Base-by-base conservation (phyloP, 495 filamentous ascomycete species). In the Aspergillus sclerotioniger region DNA sequence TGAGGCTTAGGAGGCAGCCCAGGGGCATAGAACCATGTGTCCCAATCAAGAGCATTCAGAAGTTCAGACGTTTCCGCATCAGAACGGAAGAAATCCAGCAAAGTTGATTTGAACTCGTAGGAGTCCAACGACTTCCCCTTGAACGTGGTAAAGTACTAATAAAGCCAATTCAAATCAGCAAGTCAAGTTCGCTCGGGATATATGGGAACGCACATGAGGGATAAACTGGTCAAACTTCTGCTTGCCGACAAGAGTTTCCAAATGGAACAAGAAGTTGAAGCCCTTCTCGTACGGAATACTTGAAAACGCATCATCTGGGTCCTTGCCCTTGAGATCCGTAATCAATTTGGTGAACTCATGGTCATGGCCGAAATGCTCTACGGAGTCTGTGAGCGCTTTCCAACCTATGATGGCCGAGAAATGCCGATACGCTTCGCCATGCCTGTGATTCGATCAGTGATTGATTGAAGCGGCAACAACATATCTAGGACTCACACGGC, bases 221-320 rank as follows among this genome's bases (percentile, higher is more conserved):
- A 98, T 96, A 73, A 96, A 98, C 59, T 83, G 86, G 78, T 97
- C 87, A 74, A 91, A 98, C 65, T 90, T 88, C 41, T 86, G 78
- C 62, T 89, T 87, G n/a, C 92, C 91, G 2, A 98, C 77, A 9
- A 94, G 78, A 29, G 84, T 86, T 60, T 98, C 94, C 8, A 98
- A 81, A 61, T 90, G 82, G 69, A 87, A 96, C 52, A 98, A 76
- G 65, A 90, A 90, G 58, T 82, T 82, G 64, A 90, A 91, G 4
- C 89, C 89, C 67, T 89, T 88, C 69, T 88, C 80, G 52, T 82
- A 81, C 6, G 94, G 94, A 28, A 97, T 78, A 29, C 82, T 87
- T 50, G 89, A 92, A 73, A 96, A 98, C 7, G 92, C 90, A 75
- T 98, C 93, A 71, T 97, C 94, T 0, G 93, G 93, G 66, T 97